Base-by-base conservation (phyloP, 2,329 filamentous ascomycete species). In the Sporothrix pseudoabietina region DNA sequence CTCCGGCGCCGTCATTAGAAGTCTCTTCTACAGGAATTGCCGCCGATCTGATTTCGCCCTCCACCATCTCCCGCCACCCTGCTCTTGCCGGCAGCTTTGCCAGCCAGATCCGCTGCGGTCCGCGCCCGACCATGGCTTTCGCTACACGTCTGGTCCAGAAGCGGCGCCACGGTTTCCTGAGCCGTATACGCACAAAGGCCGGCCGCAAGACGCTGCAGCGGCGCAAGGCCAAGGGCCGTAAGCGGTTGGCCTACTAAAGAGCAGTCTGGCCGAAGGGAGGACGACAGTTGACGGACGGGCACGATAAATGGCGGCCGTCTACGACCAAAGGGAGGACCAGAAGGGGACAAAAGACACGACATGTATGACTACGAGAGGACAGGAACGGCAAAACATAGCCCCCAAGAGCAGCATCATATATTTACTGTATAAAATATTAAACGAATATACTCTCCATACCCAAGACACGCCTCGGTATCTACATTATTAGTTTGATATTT, bases 91-190 rank as follows among this genome's bases (percentile, higher is more conserved):
- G 81, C 5, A 83, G 81, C 66, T 22, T 75, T 6, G 76, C 80
- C 61, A 79, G 78, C 74, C 87, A 89, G 81, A 81, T 89, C 76
- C 86, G 88, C 72, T 89, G 85, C 82, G 88, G 87, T 1, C 88
- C 87, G 66, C 85, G 87, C 74, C 84, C 87, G 78, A 89, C 86
- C 44, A 86, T 89, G 86, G 84, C 86, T 72, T 81, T 83, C 69
- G 81, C 84, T 72, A 88, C 85, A 72, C 83, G 88, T 49, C 81
- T 89, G 71, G 79, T 89, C 16, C 86, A 89, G 80, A 90, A 89
- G 83, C 83, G 88, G 32, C 84, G 87, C 76, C 85, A 87, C 76
- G 88, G 88, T 0, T 90, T 89, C 77, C 79, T 90, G 66, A 84
- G 82, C 76, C 82, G 88, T 52, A 79, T 84, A 76, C 81, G 84